Evolutionary conservation across 2,329 filamentous ascomycete genomes (phyloP).

Genomic region (Malbranchea zuffiana): DNA sequence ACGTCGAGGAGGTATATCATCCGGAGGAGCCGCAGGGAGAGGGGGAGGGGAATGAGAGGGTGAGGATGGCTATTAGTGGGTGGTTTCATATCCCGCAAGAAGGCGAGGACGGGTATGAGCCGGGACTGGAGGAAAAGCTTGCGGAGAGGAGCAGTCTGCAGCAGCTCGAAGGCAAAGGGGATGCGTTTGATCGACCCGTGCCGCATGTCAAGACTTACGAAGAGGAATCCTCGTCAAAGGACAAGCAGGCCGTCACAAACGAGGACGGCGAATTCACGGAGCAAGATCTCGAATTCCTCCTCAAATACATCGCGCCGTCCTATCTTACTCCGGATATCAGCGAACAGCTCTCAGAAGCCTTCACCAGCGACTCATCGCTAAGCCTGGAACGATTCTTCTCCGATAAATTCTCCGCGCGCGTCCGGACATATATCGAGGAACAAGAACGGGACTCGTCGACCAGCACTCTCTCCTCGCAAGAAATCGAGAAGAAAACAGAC

Average conservation of each 20-base stretch:
- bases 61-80: constrained; percentile 95
- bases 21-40: constrained; percentile 44
- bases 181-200: constrained; percentile 75
- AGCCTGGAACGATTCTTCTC: constrained; percentile 69
- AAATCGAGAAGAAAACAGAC: constrained; percentile 47
- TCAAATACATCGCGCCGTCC: constrained; percentile 79
- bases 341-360: constrained; percentile 67
- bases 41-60: constrained; percentile 49
- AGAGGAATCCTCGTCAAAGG: constrained; percentile 20
- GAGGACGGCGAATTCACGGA: constrained; percentile 53
- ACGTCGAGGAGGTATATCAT: constrained; percentile 95
- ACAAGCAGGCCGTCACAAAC: constrained; percentile 25
- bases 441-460: constrained; percentile 46
- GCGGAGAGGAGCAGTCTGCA: constrained; percentile 83
- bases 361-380: constrained; percentile 73
- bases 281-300: constrained; percentile 74
- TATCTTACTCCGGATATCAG: constrained; percentile 89
- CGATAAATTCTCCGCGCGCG: constrained; percentile 60
- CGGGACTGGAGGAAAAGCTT: constrained; percentile 78
- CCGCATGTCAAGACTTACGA: constrained; percentile 43
- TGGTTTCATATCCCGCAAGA: constrained; percentile 98
- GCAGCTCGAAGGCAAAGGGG: constrained; percentile 83
- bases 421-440: constrained; percentile 60
- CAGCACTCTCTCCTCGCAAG: constrained; percentile 33
- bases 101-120: constrained; percentile 82